Conservation (phyloP, 495 filamentous ascomycete species). For the Aspergillus ellipticus region DNA sequence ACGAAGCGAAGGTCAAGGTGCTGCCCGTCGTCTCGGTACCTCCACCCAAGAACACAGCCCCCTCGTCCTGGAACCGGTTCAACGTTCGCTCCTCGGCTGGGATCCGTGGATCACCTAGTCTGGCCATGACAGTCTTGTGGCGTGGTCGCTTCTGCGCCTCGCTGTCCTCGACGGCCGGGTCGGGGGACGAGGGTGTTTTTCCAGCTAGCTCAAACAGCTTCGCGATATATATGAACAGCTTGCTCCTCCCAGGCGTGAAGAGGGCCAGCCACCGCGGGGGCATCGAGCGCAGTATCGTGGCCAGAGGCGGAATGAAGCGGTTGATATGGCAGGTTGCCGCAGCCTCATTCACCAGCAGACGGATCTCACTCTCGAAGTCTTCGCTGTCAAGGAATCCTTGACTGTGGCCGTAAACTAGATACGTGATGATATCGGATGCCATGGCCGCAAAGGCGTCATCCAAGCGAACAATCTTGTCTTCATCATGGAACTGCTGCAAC, state of each 20-base stretch:
- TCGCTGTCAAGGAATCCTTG: constrained; percentile 27
- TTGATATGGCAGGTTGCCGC: constrained; percentile 24
- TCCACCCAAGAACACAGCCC: constrained; percentile 32
- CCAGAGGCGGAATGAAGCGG: constrained; percentile 25
- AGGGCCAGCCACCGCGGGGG: constrained; percentile 9
- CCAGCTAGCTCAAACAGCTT: neutral
- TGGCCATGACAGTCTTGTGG: constrained; percentile 20
- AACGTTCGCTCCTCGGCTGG: constrained; percentile 22
- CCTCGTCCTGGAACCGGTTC: constrained; percentile 36
- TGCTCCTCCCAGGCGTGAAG: neutral
- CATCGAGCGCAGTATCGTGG: constrained; percentile 13
- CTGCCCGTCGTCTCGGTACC: constrained; percentile 41
- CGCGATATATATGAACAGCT: neutral
- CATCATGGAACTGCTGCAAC: constrained; percentile 27
- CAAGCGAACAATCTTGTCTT: constrained; percentile 23
- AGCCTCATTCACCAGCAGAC: constrained; percentile 18
- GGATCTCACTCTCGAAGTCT: constrained; percentile 19
- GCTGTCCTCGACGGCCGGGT: neutral
- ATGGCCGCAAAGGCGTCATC: constrained; percentile 38
- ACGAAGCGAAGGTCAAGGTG: constrained; percentile 21
- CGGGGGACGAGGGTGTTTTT: neutral
- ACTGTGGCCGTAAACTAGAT: constrained; percentile 40
- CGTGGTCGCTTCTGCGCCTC: neutral
- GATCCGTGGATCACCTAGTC: constrained; percentile 21
- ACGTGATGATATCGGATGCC: constrained; percentile 40